Evolutionary conservation across 2,329 filamentous ascomycete species (phyloP), one percentile per base, ranked within the genome.

Genomic region (Penicillium sp.): DNA sequence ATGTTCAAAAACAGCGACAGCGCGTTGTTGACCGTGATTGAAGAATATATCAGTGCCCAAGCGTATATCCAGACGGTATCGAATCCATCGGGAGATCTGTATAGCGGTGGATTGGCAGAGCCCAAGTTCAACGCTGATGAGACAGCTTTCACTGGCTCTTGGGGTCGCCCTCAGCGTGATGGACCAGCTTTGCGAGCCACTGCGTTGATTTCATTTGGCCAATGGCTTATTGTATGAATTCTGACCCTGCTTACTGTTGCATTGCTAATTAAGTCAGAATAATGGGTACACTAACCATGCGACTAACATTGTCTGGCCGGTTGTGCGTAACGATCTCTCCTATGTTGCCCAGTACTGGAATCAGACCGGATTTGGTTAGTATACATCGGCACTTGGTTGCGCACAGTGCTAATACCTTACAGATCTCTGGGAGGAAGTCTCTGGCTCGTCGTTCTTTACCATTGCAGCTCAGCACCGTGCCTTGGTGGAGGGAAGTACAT

Each of bases 341-440:
- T 94, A 93, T 60, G 85, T 90, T 10, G 55, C 70, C 7, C 63
- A 73, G 26, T 71, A 73, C 57, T 82, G 80, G 76, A 84, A 82
- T 57, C 74, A 79, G 50, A 80, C 80, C 4, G 80, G 79, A 5
- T 94, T 85, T 66, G 90, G 68, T 70, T 25, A 47, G 57, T 33
- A 1, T 33, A 16, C 1, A 16, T 19, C 22, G 2, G 6, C 4
- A 11, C 0, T 16, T n/a, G 5, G 4, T 4, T 5, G 5, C 3
- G 16, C 7, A 6, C 8, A 5, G n/a, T 41, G 7, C 50, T 51
- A 28, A 57, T 7, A 7, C n/a, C 4, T 5, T 16, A 43, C 26
- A 69, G 69, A 95, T 70, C 80, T 95, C 3, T 94, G 90, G 90
- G 90, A 94, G 70, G 90, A 94, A 70, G 84, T 92, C 14, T 77